These are phyloP conservation scores for Taxawa tesnikishii DNA, from an alignment of 2,329 filamentous ascomycete species.

Conservation along the genomic window DNA sequence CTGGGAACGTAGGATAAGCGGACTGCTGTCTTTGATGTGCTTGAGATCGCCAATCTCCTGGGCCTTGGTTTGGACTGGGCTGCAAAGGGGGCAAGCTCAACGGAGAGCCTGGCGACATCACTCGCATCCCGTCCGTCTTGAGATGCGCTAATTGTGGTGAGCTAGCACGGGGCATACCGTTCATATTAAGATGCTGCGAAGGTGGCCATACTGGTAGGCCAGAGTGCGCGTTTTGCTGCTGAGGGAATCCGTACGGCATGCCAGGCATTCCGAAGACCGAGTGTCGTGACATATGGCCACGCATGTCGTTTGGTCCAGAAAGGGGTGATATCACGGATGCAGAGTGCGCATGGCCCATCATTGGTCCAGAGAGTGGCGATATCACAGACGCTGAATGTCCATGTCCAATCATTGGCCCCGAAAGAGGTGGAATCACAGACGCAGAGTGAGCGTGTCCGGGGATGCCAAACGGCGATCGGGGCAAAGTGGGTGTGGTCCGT, in stretches of 20 bases:
- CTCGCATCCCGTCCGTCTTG: slow-evolving; percentile 22
- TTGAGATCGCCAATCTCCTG: slow-evolving; percentile 5
- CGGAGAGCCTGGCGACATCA: slow-evolving; percentile 47
- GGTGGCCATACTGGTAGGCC: slow-evolving; percentile 28
- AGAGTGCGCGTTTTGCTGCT: slow-evolving; percentile 49
- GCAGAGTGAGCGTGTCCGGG: slow-evolving; percentile 36
- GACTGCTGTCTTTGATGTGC: slow-evolving; percentile 9
- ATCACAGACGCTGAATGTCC: slow-evolving; percentile 50
- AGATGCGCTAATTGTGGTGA: slow-evolving; percentile 27
- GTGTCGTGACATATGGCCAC: slow-evolving; percentile 54
- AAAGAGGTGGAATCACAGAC: slow-evolving; percentile 60
- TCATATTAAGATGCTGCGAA: slow-evolving; percentile 8
- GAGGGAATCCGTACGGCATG: slow-evolving; percentile 52
- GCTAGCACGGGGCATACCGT: slow-evolving; percentile 24
- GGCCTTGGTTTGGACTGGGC: slow-evolving; percentile 2
- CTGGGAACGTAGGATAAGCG: slow-evolving; percentile 11
- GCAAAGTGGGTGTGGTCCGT: slow-evolving; percentile 31
- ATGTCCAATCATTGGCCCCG: slow-evolving; percentile 50
- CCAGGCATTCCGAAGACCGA: slow-evolving; percentile 47
- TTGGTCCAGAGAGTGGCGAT: slow-evolving; percentile 60
- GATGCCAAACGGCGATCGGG: slow-evolving; percentile 34
- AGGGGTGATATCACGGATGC: slow-evolving; percentile 60
- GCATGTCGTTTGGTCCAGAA: slow-evolving; percentile 47
- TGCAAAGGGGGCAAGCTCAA: slow-evolving; percentile 18
- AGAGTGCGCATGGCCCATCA: slow-evolving; percentile 38